Conservation (phyloP, 306 rosid genomes). For the Rosa persica region DNA sequence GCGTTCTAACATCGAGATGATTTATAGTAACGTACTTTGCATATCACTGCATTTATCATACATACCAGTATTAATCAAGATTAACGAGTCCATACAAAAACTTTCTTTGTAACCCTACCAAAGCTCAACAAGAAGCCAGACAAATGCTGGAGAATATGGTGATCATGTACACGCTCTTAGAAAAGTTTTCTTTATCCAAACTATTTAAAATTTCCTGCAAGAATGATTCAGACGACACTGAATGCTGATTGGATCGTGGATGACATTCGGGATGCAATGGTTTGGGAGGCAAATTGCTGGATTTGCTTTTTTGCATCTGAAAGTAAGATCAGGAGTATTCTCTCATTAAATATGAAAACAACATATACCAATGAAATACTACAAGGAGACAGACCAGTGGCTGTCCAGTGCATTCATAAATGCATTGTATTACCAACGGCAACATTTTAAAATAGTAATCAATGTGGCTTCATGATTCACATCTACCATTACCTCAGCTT, state of each 20-base stretch:
- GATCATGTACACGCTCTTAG: constrained; percentile 53
- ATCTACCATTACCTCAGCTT: neutral
- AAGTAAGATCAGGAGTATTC: constrained; percentile 28
- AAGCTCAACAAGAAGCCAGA: constrained; percentile 29
- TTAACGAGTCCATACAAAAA: constrained; percentile 30
- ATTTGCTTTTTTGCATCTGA: constrained; percentile 95
- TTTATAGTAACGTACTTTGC: neutral
- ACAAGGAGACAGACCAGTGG: neutral
- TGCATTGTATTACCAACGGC: neutral
- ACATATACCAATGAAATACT: neutral
- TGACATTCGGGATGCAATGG: constrained; percentile 70
- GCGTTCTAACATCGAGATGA: neutral
- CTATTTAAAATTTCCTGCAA: constrained; percentile 19
- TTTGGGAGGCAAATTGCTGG: constrained; percentile 87
- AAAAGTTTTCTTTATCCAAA: constrained; percentile 24
- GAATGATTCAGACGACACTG: constrained; percentile 60
- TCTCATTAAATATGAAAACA: neutral
- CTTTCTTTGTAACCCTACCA: constrained; percentile 31
- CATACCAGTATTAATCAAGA: constrained; percentile 12
- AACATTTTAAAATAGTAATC: neutral
- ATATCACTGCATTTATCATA: neutral
- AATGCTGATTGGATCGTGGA: constrained; percentile 84
- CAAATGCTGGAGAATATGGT: constrained; percentile 31
- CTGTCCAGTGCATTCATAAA: neutral
- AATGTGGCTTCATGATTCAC: neutral